Conservation (phyloP, 352 stramenopile genomes). For the Phytopythium ostracodes region DNA sequence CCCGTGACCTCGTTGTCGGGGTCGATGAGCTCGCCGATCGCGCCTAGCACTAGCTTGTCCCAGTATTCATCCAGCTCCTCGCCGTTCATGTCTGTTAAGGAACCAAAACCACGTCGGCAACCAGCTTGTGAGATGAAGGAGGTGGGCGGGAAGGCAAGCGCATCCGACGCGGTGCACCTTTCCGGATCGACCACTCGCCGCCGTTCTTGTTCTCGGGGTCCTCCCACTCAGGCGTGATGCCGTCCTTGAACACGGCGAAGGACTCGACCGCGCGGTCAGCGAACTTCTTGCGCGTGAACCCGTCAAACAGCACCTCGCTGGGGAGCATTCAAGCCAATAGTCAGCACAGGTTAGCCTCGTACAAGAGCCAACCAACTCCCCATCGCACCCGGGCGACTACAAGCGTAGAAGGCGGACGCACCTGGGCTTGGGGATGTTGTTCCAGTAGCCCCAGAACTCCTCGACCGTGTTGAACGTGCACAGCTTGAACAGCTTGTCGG, state of each 20-base stretch:
- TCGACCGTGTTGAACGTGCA: constrained; percentile 85
- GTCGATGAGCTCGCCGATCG: constrained; percentile 89
- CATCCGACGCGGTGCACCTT: constrained; percentile 31
- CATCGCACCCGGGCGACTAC: no score
- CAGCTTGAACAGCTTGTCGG: constrained; percentile 85
- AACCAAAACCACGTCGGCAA: neutral
- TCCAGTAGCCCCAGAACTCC: constrained; percentile 91
- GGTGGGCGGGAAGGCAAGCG: constrained; percentile 1
- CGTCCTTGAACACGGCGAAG: constrained; percentile 91
- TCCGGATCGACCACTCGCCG: constrained; percentile 83
- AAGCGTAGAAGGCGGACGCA: constrained; percentile 10
- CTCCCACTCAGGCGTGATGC: constrained; percentile 89
- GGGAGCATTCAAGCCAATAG: constrained; percentile 2
- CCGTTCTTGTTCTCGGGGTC: constrained; percentile 87
- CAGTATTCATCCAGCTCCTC: constrained; percentile 86
- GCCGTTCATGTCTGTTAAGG: constrained; percentile 48
- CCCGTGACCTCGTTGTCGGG: constrained; percentile 87
- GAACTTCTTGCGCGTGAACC: constrained; percentile 88
- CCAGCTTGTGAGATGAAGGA: no score
- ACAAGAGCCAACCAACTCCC: no score
- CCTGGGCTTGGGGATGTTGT: constrained; percentile 89
- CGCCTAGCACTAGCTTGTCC: constrained; percentile 87
- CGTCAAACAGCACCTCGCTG: constrained; percentile 79
- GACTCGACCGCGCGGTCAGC: constrained; percentile 91
- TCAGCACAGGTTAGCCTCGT: neutral